Base-by-base conservation (phyloP, 805 yeast genomes). In the Cyberlindnera lachancei region DNA sequence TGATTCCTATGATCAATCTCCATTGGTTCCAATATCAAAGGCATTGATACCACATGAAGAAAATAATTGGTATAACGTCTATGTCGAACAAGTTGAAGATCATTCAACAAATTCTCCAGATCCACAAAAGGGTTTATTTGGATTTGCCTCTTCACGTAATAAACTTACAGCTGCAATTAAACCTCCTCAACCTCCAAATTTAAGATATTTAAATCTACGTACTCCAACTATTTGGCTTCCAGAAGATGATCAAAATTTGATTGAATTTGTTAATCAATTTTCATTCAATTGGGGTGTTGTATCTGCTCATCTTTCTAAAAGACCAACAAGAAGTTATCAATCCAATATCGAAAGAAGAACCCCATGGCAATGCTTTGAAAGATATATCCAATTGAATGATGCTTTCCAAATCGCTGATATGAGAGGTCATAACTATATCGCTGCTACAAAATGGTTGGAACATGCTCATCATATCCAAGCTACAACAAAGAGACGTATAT, bases 291-390 rank as follows among this genome's bases (percentile, higher is more conserved):
- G 98, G 98, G 87, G 79, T 39, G 70, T 88, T 31, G 85, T 92
- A 15, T 76, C 96, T 3, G 82, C 88, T 6, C 84, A 82, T 50
- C 62, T 92, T 53, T 70, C 81, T 27, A 69, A 79, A 3, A 65
- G 70, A 31, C 72, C 86, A 3, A 72, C 85, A 0, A 67, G 75
- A 42, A 73, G 79, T 11, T 87, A 85, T 54, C 72, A 77, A 23
- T 82, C 97, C 1, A 87, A 85, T 49, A 85, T 87, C 36, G 97
- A 92, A 56, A 73, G 96, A 49, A 71, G 98, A 49, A 92, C 97
- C 0, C 94, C 98, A 0, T 92, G 98, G 98, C 97, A 90, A 55
- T 90, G 97, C 55, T 92, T 92, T 61, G 98, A 92, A 57, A 66
- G 98, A 44, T 92, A 90, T 64, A 79, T 88, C 39, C 97, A 90